These are phyloP conservation scores for Eutrema yunnanense DNA, from an alignment of 345 rosid species.

Conservation along the genomic window DNA sequence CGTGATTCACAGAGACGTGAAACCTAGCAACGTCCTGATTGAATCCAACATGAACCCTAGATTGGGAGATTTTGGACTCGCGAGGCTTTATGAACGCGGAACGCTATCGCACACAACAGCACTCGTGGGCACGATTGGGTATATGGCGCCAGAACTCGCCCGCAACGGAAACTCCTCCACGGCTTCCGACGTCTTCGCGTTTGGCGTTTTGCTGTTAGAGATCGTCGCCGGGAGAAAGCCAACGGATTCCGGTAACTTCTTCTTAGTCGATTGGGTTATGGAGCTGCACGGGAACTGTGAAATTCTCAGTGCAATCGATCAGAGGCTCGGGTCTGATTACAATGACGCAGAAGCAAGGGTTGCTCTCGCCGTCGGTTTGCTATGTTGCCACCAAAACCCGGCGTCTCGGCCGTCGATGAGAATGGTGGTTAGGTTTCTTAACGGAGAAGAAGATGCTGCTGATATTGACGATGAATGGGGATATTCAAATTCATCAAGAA, in stretches of 20 bases:
- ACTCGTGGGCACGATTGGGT: conserved; percentile 47
- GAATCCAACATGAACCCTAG: conserved; percentile 38
- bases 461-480: conserved; percentile 19
- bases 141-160: conserved; percentile 25
- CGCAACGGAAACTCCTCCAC: conserved; percentile 18
- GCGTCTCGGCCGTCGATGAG: conserved; percentile 54
- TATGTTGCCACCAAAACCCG: conserved; percentile 43
- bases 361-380: conserved; percentile 42
- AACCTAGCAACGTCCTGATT: conserved; percentile 27
- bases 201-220: conserved; percentile 28
- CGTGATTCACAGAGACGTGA: conserved; percentile 34
- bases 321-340: conserved; percentile 31
- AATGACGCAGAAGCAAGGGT: conserved; percentile 37
- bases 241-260: conserved; percentile 22
- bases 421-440: conserved; percentile 43
- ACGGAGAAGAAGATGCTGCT: conserved; percentile 44
- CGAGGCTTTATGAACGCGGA: conserved; percentile 54
- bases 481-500: conserved; percentile 10
- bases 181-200: conserved; percentile 28
- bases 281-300: conserved; percentile 16
- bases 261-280: conserved; percentile 29
- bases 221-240: conserved; percentile 28
- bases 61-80: conserved; percentile 63
- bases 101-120: conserved; percentile 38
- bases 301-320: conserved; percentile 42